phyloP scores from a whole-genome alignment of 768 basidiomycete species.

The Kwoniella heveanensis region DNA sequence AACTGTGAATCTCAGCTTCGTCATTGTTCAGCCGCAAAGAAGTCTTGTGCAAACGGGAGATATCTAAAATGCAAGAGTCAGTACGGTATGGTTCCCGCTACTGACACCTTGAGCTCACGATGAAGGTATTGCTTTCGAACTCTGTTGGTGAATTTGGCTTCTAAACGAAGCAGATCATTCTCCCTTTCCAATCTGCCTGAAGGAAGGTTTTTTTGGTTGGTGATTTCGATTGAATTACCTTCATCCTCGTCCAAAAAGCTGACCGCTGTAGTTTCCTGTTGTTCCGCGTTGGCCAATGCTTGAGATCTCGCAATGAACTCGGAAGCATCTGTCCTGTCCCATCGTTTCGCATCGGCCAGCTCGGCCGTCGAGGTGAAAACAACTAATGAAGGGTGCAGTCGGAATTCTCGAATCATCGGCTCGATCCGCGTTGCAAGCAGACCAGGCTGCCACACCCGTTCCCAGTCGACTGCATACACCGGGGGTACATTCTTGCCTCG shows the following conservation, averaged over 20 bases:
- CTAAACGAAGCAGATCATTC: conserved; percentile 39
- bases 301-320: conserved; percentile 42
- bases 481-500: conserved; percentile 61
- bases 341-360: conserved; percentile 66
- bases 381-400: conserved; percentile 73
- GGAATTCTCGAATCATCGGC: conserved; percentile 68
- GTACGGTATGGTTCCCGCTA: neutral
- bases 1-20: conserved; percentile 50
- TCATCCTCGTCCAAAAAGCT: conserved; percentile 29
- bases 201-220: neutral
- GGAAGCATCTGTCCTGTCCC: conserved; percentile 60
- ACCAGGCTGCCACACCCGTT: conserved; percentile 67
- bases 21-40: conserved; percentile 46
- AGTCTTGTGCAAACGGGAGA: conserved; percentile 42
- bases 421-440: conserved; percentile 65
- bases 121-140: conserved; percentile 44
- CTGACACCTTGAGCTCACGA: conserved; percentile 31
- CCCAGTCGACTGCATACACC: conserved; percentile 73
- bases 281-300: conserved; percentile 25
- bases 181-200: conserved; percentile 26
- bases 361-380: conserved; percentile 69
- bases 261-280: conserved; percentile 5
- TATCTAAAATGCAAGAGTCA: conserved; percentile 31
- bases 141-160: conserved; percentile 36
- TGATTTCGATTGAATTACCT: neutral